Conservation (phyloP, 805 yeast genomes). For the Ogataea thermomethanolica region DNA sequence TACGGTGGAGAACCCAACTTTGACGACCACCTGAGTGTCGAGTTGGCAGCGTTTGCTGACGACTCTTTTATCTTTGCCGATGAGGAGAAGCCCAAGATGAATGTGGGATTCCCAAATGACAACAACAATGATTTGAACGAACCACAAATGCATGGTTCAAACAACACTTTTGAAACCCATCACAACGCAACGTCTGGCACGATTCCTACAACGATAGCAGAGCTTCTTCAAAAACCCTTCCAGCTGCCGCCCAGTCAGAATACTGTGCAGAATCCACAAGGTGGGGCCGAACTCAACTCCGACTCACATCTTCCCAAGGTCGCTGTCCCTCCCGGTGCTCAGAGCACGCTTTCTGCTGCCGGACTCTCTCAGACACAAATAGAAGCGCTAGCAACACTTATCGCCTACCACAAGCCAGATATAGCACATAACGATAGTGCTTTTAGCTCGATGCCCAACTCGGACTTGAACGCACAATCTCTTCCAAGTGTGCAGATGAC, state of each 20-base stretch:
- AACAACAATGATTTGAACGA: conserved; percentile 6
- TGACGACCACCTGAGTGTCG: conserved; percentile 55
- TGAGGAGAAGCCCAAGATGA: conserved; percentile 60
- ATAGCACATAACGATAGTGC: conserved; percentile 8
- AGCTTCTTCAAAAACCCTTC: conserved; percentile 13
- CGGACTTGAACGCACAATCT: not conserved
- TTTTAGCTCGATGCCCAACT: not conserved
- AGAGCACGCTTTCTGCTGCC: conserved; percentile 55
- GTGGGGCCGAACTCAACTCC: conserved; percentile 17
- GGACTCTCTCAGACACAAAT: conserved; percentile 70
- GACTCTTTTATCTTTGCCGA: conserved; percentile 79
- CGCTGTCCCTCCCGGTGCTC: conserved; percentile 72
- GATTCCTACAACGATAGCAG: conserved; percentile 33
- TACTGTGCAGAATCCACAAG: conserved; percentile 17
- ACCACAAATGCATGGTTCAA: no score
- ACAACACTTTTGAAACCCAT: no score
- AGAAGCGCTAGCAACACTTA: conserved; percentile 66
- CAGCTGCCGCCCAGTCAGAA: conserved; percentile 28
- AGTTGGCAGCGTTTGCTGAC: conserved; percentile 79
- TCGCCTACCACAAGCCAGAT: conserved; percentile 56
- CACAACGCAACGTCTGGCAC: conserved; percentile 3
- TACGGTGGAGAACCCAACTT: conserved; percentile 36
- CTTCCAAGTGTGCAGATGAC: conserved; percentile 1
- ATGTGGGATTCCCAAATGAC: conserved; percentile 11
- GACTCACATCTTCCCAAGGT: conserved; percentile 44